A percentile compares a stretch with the other conserved stretches of the same genome.
Evolutionary conservation across 176 grass and related monocot species (phyloP).

Genomic region (Avena atlantica): DNA sequence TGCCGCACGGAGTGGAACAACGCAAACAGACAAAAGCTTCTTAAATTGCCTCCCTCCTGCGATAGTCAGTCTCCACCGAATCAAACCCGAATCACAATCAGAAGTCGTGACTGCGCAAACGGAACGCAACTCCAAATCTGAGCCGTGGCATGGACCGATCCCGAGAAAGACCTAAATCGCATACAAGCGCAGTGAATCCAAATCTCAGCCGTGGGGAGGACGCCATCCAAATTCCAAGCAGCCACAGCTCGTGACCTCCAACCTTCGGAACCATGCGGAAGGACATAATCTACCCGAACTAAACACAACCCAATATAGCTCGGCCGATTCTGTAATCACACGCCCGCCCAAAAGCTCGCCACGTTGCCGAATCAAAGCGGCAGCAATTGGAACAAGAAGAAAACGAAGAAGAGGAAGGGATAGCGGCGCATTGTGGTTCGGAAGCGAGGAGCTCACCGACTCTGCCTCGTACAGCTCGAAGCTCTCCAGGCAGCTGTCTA

Average conservation of each 20-base stretch:
- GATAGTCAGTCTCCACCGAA: not conserved
- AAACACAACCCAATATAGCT: not conserved
- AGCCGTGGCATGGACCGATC: not conserved
- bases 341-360: not conserved
- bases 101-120: not conserved
- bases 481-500: constrained; percentile 41
- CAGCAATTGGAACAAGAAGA: not conserved
- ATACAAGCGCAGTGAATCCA: not conserved
- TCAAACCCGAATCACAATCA: constrained; percentile 11
- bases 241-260: not conserved
- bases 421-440: constrained; percentile 43
- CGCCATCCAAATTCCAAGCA: constrained; percentile 24
- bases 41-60: not conserved
- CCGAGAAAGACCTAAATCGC: constrained; percentile 8
- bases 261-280: not conserved
- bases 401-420: not conserved
- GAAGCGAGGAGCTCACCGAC: constrained; percentile 49
- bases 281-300: not conserved
- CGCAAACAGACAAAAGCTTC: not conserved
- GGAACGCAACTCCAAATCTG: not conserved
- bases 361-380: constrained; percentile 6
- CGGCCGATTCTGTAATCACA: not conserved
- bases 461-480: constrained; percentile 66
- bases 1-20: not conserved
- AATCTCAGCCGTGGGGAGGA: not conserved